Evolutionary conservation across 371 early-diverging fungal genomes (phyloP).

Genomic region (Lichtheimia hyalospora): DNA sequence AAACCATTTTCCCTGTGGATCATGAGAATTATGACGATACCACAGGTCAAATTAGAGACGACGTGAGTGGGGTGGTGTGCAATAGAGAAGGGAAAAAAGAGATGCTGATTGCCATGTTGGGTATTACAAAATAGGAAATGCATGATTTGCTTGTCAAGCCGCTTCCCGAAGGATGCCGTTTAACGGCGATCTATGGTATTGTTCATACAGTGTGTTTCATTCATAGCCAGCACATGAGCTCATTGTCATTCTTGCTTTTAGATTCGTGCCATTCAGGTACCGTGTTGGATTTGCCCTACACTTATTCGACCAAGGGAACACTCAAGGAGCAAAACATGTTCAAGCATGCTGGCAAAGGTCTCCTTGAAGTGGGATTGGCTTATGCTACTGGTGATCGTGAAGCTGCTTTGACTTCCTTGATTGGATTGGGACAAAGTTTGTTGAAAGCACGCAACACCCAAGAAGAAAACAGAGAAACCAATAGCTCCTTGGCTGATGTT

Average conservation of each 20-base stretch:
- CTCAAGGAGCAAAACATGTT: slow-evolving; percentile 55
- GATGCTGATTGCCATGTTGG: too few species aligned
- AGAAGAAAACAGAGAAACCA: slow-evolving; percentile 40
- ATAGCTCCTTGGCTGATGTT: slow-evolving; percentile 73
- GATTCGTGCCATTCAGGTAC: slow-evolving; percentile 77
- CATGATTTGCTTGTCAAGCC: slow-evolving; percentile 80
- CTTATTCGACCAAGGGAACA: slow-evolving; percentile 74
- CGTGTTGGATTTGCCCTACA: slow-evolving; percentile 84
- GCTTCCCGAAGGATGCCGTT: slow-evolving; percentile 81
- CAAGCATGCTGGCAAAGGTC: slow-evolving; percentile 50
- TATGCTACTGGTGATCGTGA: slow-evolving; percentile 51
- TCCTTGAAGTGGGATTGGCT: slow-evolving; percentile 52
- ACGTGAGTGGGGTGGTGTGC: slow-evolving; percentile 37
- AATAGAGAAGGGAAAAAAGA: too few species aligned
- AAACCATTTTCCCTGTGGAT: slow-evolving; percentile 79
- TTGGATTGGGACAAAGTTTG: slow-evolving; percentile 49
- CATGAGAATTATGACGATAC: slow-evolving; percentile 48
- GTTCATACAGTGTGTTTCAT: too few species aligned
- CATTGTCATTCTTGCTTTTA: too few species aligned
- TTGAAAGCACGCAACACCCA: slow-evolving; percentile 36
- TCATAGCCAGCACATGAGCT: too few species aligned
- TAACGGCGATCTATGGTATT: slow-evolving; percentile 89
- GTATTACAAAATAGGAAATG: slow-evolving; percentile 41
- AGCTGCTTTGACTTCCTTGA: slow-evolving; percentile 47
- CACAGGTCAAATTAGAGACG: slow-evolving; percentile 86